Conservation (phyloP, 805 yeast genomes). For the Zygosaccharomyces siamensis region DNA sequence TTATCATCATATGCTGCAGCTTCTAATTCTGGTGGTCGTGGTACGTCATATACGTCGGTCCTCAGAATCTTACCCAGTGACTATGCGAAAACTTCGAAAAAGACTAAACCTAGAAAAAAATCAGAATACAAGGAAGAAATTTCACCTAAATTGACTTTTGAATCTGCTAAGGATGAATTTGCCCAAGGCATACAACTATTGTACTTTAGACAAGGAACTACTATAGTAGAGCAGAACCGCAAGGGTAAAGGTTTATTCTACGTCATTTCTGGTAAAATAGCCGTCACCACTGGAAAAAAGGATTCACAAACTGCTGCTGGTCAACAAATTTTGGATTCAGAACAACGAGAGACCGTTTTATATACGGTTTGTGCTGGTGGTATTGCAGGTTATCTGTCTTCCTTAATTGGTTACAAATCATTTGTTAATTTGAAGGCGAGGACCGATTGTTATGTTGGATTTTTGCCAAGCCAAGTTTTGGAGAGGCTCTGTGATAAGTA, state of each 20-base stretch:
- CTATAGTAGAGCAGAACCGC: constrained; percentile 58
- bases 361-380: constrained; percentile 72
- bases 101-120: constrained; percentile 19
- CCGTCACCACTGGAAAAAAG: constrained; percentile 39
- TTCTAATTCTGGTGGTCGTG: constrained; percentile 9
- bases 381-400: constrained; percentile 80
- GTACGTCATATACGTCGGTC: constrained; percentile 4
- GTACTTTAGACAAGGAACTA: constrained; percentile 48
- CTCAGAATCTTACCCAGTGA: constrained; percentile 28
- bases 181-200: constrained; percentile 56
- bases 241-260: constrained; percentile 72
- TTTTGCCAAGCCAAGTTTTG: constrained; percentile 56
- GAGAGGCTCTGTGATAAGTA: constrained; percentile 67
- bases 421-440: constrained; percentile 65
- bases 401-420: constrained; percentile 74
- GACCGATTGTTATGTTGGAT: constrained; percentile 62
- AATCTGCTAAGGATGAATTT: constrained; percentile 51
- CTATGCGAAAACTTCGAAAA: constrained; percentile 17
- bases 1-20: constrained; percentile 15
- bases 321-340: constrained; percentile 11
- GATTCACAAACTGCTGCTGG: constrained; percentile 1
- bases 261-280: constrained; percentile 72
- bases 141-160: constrained; percentile 38
- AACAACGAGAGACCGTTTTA: constrained; percentile 29
- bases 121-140: constrained; percentile 22